Conservation (phyloP, 2,329 filamentous ascomycete species). For the Colletotrichum sp. region DNA sequence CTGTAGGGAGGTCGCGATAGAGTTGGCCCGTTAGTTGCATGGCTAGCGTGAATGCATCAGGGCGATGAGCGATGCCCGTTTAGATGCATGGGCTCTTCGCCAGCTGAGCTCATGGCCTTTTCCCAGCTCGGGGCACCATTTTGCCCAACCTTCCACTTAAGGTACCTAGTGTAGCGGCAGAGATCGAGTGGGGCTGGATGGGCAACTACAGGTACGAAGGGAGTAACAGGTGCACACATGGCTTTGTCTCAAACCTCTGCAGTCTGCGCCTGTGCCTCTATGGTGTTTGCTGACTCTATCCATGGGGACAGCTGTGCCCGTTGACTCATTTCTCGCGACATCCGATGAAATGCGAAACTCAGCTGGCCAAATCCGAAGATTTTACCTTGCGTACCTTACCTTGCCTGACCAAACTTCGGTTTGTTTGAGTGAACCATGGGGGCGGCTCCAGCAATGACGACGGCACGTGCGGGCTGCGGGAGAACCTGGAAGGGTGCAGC, state of each 20-base stretch:
- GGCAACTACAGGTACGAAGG: not conserved
- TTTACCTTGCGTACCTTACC: not conserved
- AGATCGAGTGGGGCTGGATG: slow-evolving; percentile 4
- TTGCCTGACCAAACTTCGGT: not conserved
- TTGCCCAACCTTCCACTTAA: not conserved
- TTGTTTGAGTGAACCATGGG: not conserved
- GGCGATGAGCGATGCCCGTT: not conserved
- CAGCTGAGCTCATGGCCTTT: slow-evolving; percentile 6
- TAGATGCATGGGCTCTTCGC: not conserved
- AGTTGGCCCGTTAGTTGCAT: slow-evolving; percentile 13
- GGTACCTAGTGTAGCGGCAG: not conserved
- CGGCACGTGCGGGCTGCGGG: not conserved
- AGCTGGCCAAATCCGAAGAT: not conserved
- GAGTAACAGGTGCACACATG: not conserved
- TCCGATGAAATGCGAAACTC: not conserved
- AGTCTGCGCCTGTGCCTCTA: not conserved
- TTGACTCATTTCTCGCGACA: not conserved
- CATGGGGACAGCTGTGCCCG: not conserved
- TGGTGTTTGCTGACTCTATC: not conserved
- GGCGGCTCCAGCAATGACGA: not conserved
- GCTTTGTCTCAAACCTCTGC: not conserved
- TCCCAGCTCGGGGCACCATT: not conserved
- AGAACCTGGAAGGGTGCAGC: not conserved
- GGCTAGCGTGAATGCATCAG: not conserved
- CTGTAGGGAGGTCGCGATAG: slow-evolving; percentile 4